Evolutionary conservation across 2,329 filamentous ascomycete species (phyloP).

Genomic region (Fusarium armeniacum): DNA sequence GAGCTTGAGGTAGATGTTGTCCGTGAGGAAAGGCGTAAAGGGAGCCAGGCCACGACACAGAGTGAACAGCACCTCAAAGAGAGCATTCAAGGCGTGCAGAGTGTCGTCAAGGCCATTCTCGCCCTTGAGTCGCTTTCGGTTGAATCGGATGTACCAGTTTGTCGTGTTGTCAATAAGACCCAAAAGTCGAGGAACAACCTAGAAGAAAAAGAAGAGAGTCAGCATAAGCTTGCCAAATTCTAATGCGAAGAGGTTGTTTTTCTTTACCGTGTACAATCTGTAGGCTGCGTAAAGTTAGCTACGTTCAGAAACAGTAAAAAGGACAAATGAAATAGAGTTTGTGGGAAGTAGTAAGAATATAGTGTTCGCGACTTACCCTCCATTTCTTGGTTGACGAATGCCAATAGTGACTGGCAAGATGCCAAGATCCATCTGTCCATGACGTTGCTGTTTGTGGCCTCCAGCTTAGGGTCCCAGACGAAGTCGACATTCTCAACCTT

Average conservation of each 20-base stretch:
- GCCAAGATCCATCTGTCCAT: constrained; percentile 98
- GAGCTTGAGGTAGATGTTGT: constrained; percentile 91
- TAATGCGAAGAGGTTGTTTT: background rate
- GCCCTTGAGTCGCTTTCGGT: constrained; percentile 90
- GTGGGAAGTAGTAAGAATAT: background rate
- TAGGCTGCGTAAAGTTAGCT: constrained; percentile 63
- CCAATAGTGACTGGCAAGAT: constrained; percentile 88
- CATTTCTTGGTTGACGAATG: constrained; percentile 96
- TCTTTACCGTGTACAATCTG: constrained; percentile 50
- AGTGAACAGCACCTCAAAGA: constrained; percentile 94
- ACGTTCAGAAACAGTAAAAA: background rate
- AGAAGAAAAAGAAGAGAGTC: background rate
- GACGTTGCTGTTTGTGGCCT: constrained; percentile 85
- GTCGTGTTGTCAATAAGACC: constrained; percentile 92
- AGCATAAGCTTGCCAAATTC: background rate
- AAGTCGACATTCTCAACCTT: constrained; percentile 86
- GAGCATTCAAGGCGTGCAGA: constrained; percentile 88
- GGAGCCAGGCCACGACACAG: constrained; percentile 89
- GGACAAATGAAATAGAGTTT: background rate
- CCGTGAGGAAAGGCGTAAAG: constrained; percentile 95
- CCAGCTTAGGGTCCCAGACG: constrained; percentile 80
- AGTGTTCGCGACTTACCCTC: constrained; percentile 64
- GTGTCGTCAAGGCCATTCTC: constrained; percentile 90
- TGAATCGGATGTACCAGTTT: constrained; percentile 99
- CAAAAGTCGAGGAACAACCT: constrained; percentile 79